Evolutionary conservation across 225 moss, liverwort and hornwort species (phyloP).

Genomic region (Neckera pumila): DNA sequence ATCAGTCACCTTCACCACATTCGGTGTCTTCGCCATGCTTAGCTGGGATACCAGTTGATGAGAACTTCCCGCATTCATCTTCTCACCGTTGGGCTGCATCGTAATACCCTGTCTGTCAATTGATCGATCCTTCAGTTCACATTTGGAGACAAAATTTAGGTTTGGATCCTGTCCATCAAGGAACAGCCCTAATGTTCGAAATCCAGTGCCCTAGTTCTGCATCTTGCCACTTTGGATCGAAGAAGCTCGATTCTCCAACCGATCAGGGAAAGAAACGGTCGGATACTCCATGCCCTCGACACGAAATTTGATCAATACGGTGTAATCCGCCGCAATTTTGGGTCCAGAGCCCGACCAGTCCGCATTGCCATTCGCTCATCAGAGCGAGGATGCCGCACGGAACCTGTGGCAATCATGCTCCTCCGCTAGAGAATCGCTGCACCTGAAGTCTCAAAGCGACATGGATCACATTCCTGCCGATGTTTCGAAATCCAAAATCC

Average conservation of each 20-base stretch:
- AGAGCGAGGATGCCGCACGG: background rate
- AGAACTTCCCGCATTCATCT: background rate
- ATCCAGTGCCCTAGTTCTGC: background rate
- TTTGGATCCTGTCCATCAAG: background rate
- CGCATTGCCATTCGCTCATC: background rate
- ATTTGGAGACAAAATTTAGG: background rate
- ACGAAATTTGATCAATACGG: background rate
- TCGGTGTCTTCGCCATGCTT: constrained; percentile 19
- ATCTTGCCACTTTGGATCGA: background rate
- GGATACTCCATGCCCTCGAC: background rate
- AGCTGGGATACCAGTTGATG: background rate
- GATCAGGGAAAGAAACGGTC: background rate
- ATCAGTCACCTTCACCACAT: constrained; percentile 61
- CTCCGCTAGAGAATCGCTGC: background rate
- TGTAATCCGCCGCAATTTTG: background rate
- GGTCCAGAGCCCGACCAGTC: background rate
- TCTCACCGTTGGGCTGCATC: constrained; percentile 1
- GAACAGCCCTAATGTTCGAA: background rate
- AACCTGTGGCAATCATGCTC: background rate
- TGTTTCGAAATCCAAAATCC: background rate
- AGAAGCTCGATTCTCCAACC: background rate
- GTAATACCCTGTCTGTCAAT: background rate
- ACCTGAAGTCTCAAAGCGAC: background rate
- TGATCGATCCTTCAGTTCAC: background rate
- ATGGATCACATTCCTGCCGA: background rate